These are phyloP conservation scores for Orbilia brochopaga DNA, from an alignment of 2,329 filamentous ascomycete genomes.

Conservation along the genomic window DNA sequence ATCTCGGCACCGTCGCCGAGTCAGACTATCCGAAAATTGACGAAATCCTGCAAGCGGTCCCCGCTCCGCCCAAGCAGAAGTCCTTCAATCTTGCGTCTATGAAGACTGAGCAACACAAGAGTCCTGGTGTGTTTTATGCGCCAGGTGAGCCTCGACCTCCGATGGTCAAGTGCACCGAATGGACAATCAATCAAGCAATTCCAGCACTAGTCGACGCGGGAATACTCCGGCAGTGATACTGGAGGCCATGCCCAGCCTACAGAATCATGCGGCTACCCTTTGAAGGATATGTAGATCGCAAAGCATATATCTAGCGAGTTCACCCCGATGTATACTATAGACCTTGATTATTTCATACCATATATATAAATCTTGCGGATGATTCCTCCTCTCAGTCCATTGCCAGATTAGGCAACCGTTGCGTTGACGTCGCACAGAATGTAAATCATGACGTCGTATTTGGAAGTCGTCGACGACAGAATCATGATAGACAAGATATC, in stretches of 20 bases:
- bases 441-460: too few species aligned
- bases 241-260: too few species aligned
- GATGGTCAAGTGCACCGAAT: constrained; percentile 34
- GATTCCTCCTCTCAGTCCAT: neutral
- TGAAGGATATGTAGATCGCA: too few species aligned
- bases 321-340: too few species aligned
- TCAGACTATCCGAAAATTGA: constrained; percentile 23
- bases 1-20: constrained; percentile 7
- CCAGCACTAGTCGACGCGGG: constrained; percentile 12
- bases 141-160: constrained; percentile 16
- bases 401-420: constrained; percentile 25
- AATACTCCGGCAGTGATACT: constrained; percentile 12
- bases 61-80: constrained; percentile 17
- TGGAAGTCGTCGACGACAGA: too few species aligned
- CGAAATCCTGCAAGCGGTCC: constrained; percentile 11
- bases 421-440: constrained; percentile 40
- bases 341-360: too few species aligned
- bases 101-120: constrained; percentile 37
- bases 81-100: constrained; percentile 25
- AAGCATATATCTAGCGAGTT: too few species aligned
- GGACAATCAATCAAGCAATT: constrained; percentile 30
- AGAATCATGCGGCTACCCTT: too few species aligned
- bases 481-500: too few species aligned
- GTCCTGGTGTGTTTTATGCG: constrained; percentile 24
- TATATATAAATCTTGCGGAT: too few species aligned